phyloP scores from a whole-genome alignment of 106 monocot genomes.

The Narthecium ossifragum region DNA sequence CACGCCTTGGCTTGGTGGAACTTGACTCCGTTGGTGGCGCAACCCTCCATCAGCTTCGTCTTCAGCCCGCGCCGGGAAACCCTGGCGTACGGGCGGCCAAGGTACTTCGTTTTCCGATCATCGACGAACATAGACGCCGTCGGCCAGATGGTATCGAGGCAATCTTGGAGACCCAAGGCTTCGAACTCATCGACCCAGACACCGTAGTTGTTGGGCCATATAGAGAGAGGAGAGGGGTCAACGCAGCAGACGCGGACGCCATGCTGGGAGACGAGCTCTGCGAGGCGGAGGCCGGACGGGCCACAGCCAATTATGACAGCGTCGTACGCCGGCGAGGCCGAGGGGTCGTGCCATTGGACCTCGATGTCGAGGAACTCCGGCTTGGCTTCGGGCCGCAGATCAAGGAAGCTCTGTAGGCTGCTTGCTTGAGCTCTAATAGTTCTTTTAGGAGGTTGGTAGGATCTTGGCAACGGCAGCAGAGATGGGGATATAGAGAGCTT shows the following conservation, averaged over 20 bases:
- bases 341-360: conserved; percentile 21
- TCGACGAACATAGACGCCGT: conserved; percentile 8
- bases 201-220: conserved; percentile 35
- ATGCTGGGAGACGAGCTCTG: conserved; percentile 13
- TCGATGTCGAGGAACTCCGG: conserved; percentile 18
- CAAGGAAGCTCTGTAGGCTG: conserved; percentile 12
- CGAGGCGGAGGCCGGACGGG: conserved; percentile 27
- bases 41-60: conserved; percentile 14
- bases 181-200: conserved; percentile 30
- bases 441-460: not conserved
- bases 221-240: conserved; percentile 22
- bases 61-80: conserved; percentile 15
- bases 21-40: conserved; percentile 17
- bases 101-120: conserved; percentile 4
- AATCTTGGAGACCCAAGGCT: conserved; percentile 5
- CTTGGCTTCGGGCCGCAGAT: conserved; percentile 17
- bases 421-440: not conserved
- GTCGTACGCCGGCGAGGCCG: conserved; percentile 13
- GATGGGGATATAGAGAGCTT: not conserved
- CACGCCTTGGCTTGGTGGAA: conserved; percentile 23
- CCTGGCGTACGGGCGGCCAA: conserved; percentile 25
- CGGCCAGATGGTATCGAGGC: conserved; percentile 21
- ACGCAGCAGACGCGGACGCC: conserved; percentile 23
- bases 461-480: not conserved
- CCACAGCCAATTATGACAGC: conserved; percentile 27